phyloP scores from a whole-genome alignment of 2,329 filamentous ascomycete genomes.

The Exophiala sp. region DNA sequence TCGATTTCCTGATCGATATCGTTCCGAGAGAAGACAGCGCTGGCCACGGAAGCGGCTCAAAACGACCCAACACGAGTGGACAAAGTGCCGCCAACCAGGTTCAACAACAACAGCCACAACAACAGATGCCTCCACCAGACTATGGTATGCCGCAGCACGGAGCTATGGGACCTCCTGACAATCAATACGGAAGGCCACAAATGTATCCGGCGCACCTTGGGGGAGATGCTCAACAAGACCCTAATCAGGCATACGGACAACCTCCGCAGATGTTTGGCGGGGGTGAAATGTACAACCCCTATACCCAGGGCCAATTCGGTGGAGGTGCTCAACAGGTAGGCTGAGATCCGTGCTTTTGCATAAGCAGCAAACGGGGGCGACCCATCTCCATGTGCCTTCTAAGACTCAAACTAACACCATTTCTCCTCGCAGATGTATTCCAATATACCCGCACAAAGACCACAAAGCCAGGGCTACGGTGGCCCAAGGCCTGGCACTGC shows the following conservation, averaged over 20 bases:
- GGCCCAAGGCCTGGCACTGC: slow-evolving; percentile 25
- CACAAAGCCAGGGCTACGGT: slow-evolving; percentile 29
- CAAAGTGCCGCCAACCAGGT: slow-evolving; percentile 36
- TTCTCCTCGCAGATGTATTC: slow-evolving; percentile 24
- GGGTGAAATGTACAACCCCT: slow-evolving; percentile 67
- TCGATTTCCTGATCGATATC: slow-evolving; percentile 98
- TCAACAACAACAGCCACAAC: slow-evolving; percentile 52
- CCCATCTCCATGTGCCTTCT: neutral
- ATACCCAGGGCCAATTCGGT: slow-evolving; percentile 65
- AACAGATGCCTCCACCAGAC: slow-evolving; percentile 54
- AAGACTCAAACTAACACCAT: neutral
- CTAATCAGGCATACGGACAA: slow-evolving; percentile 70
- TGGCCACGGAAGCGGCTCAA: slow-evolving; percentile 56
- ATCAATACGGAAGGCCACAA: slow-evolving; percentile 75
- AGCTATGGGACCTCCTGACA: slow-evolving; percentile 61
- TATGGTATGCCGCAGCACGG: slow-evolving; percentile 62
- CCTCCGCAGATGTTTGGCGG: slow-evolving; percentile 73
- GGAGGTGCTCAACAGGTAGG: slow-evolving; percentile 66
- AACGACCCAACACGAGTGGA: slow-evolving; percentile 46
- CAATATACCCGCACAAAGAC: slow-evolving; percentile 23
- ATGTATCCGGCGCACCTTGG: slow-evolving; percentile 77
- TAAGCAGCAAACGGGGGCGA: neutral
- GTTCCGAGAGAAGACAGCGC: slow-evolving; percentile 92
- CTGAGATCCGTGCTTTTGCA: slow-evolving; percentile 19
- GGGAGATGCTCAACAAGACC: slow-evolving; percentile 56